Evolutionary conservation across 2,329 filamentous ascomycete species (phyloP), one percentile per base, ranked within the genome.

Genomic region (Juglanconis juglandina): DNA sequence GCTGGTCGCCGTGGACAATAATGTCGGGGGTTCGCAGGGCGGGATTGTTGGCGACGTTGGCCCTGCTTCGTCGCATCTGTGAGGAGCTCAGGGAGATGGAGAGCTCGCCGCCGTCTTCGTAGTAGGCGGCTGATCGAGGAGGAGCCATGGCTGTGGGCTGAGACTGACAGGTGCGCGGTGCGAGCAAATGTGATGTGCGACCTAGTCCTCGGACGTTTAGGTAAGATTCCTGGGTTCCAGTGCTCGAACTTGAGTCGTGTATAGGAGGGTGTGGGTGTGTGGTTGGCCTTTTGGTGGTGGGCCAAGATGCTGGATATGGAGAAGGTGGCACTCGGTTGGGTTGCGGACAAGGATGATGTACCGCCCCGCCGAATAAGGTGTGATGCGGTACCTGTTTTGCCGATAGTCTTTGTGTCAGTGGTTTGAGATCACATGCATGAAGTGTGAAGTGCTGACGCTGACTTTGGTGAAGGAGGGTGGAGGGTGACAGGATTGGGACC

Each of bases 61-160:
- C 73, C 68, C 73, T 70, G 75, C 76, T 73, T 56, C 86, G 85
- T 64, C 86, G 84, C 68, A 87, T 83, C 68, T 87, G 81, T 56
- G 85, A 84, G 41, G 85, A 84, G 60, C 84, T 86, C 66, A 92
- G 79, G 68, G 88, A 89, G 73, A 93, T 90, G 75, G 89, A 90
- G 66, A 93, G 86, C 78, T 93, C 90, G 79, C 92, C 90, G 79
- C 92, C 90, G 74, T 92, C 89, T 72, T 93, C 89, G 74, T 34
- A 55, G 42, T 63, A 58, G 35, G 56, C 49, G 56, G 47, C 47
- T 32, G 37, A n/a, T 14, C 90, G 90, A 72, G 78, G 75, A 63
- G 79, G 78, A 71, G 79, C 76, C 81, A 84, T 84, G 69, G 3
- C n/a, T 8, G 33, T 30, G 33, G 53, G 44, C 4, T 10, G 46